Evolutionary conservation across 306 rosid species (phyloP), one percentile per base, ranked within the genome.

Genomic region (Spatholobus suberectus): DNA sequence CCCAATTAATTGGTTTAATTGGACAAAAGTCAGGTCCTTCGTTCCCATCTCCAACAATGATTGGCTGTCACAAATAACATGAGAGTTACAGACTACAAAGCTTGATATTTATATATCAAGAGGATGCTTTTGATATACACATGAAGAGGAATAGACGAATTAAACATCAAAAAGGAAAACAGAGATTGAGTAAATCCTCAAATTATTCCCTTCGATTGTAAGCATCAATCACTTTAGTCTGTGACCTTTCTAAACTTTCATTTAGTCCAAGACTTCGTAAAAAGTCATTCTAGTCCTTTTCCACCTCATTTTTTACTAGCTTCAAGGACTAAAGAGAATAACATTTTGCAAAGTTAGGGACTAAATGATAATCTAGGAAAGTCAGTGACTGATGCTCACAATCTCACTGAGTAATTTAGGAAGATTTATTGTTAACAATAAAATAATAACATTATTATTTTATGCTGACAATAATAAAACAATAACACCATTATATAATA

Each of bases 31-130:
- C 88, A 92, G 84, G 81, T 96, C 99, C 88, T 96, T 94, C 74
- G 99, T 96, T 70, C 99, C 99, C 99, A 96, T 96, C 92, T 94
- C 97, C 81, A 94, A 90, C 96, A 96, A 86, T 75, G 99, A 96
- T 88, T 94, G 99, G 77, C 99, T 92, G 94, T 74, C 82, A 91
- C 87, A 81, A 84, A 68, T 52, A 81, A 65, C 76, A 32, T 35
- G 63, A 83, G 84, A 83, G 84, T 84, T 78, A 85, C 54, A 73
- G 46, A 41, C 35, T 21, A 69, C 35, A 70, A 13, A 70, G 57
- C 24, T 70, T 70, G 18, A 18, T 67, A 38, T 37, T 20, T 67
- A 43, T 78, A 66, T 71, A 51, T 18, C 57, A 65, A 83, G 73
- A 69, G 38, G 55, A 76, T 17, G 82, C 29, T 78, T 70, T 49